phyloP scores from a whole-genome alignment of 2,329 filamentous ascomycete genomes.

The Fusarium globosum region DNA sequence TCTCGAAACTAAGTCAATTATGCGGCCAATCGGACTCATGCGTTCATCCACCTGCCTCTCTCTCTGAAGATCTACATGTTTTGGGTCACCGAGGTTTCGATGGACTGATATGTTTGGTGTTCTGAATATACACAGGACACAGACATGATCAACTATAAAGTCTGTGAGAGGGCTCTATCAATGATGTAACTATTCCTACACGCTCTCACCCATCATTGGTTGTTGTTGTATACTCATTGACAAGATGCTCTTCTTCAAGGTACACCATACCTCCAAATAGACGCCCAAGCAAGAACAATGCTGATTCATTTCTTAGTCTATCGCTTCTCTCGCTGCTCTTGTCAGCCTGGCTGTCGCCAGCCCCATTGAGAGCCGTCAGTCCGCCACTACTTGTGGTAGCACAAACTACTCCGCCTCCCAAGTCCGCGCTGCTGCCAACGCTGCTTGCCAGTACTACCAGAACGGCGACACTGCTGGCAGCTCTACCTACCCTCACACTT shows the following conservation, averaged over 20 bases:
- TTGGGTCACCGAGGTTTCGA: slow-evolving; percentile 9
- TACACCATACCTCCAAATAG: neutral
- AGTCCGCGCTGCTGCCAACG: slow-evolving; percentile 45
- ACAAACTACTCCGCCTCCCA: slow-evolving; percentile 44
- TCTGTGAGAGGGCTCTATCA: neutral
- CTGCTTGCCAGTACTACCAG: slow-evolving; percentile 43
- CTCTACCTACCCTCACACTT: slow-evolving; percentile 53
- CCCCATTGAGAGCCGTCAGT: slow-evolving; percentile 42
- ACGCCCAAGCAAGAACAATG: fast-evolving
- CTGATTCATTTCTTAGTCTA: slow-evolving; percentile 13
- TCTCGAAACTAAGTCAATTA: neutral
- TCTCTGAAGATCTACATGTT: slow-evolving; percentile 1
- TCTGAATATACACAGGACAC: neutral
- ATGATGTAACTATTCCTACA: neutral
- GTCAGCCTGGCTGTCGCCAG: slow-evolving; percentile 44
- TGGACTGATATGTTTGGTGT: neutral
- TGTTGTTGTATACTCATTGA: neutral
- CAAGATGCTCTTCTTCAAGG: slow-evolving; percentile 42
- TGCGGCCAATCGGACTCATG: slow-evolving; percentile 17
- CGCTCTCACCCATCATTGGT: neutral
- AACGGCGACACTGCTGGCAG: slow-evolving; percentile 41
- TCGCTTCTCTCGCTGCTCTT: slow-evolving; percentile 45
- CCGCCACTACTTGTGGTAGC: slow-evolving; percentile 47
- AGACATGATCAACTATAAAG: neutral
- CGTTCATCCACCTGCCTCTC: slow-evolving; percentile 26